Percentiles rank a stretch among this genome's conserved stretches.
Evolutionary conservation across 768 basidiomycete genomes (phyloP).

Genomic region (Hebeloma cylindrosporum): DNA sequence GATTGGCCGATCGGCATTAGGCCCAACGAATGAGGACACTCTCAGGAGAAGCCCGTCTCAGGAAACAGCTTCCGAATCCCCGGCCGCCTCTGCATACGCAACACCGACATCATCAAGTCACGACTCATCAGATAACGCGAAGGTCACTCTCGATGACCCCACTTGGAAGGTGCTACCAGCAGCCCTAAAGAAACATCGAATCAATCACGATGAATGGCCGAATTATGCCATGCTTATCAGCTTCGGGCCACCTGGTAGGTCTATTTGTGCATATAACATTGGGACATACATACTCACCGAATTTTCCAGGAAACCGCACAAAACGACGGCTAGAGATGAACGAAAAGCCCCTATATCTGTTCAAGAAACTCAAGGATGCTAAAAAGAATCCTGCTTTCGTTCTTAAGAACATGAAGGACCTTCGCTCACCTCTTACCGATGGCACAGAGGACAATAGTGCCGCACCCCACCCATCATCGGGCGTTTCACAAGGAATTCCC

Average conservation of each 20-base stretch:
- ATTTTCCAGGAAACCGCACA: conserved; percentile 58
- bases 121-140: conserved; percentile 77
- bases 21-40: conserved; percentile 25
- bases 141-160: conserved; percentile 94
- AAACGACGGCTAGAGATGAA: conserved; percentile 92
- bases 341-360: conserved; percentile 93
- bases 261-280: neutral
- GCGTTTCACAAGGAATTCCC: neutral
- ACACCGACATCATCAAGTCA: conserved; percentile 49
- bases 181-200: conserved; percentile 96
- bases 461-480: neutral
- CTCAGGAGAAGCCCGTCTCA: neutral
- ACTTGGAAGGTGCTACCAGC: conserved; percentile 99
- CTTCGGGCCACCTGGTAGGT: conserved; percentile 83
- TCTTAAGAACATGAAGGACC: conserved; percentile 93
- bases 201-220: conserved; percentile 96
- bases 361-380: conserved; percentile 95
- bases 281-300: neutral
- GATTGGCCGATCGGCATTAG: conserved; percentile 10
- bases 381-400: conserved; percentile 99
- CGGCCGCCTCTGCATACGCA: conserved; percentile 29
- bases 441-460: neutral
- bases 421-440: conserved; percentile 85
- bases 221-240: conserved; percentile 99
- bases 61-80: conserved; percentile 16